These are phyloP conservation scores for Tillandsia fasciculata DNA, from an alignment of 176 grass and related monocot species.

Conservation along the genomic window DNA sequence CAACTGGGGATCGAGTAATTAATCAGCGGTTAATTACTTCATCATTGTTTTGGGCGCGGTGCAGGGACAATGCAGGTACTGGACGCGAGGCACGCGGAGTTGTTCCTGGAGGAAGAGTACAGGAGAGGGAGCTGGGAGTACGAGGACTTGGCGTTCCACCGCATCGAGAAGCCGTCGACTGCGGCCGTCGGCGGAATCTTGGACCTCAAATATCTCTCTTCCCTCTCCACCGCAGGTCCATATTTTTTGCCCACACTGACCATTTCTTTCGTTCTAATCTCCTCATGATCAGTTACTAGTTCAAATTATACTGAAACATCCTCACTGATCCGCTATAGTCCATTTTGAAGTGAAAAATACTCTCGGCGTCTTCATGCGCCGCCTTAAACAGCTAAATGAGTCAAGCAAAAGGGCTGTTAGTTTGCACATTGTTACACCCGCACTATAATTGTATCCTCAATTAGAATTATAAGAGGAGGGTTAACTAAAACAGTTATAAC, in stretches of 20 bases:
- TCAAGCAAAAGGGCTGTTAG: too few species aligned
- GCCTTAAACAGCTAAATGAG: too few species aligned
- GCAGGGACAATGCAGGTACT: slow-evolving; percentile 83
- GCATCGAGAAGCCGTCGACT: slow-evolving; percentile 19
- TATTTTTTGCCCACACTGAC: neutral
- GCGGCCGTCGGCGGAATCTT: slow-evolving; percentile 57
- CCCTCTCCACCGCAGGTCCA: slow-evolving; percentile 24
- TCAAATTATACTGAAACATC: too few species aligned
- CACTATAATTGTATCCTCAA: too few species aligned
- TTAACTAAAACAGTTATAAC: too few species aligned
- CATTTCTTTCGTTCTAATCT: slow-evolving; percentile 1
- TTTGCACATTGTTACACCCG: too few species aligned
- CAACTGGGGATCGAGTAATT: too few species aligned
- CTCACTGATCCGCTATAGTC: too few species aligned
- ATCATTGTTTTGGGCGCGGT: slow-evolving; percentile 9
- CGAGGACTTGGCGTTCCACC: slow-evolving; percentile 50
- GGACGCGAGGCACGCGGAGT: slow-evolving; percentile 63
- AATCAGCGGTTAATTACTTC: too few species aligned
- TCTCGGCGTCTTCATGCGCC: too few species aligned
- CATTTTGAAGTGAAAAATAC: too few species aligned
- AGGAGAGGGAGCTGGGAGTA: slow-evolving; percentile 55
- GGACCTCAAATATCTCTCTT: slow-evolving; percentile 26
- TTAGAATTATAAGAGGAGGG: too few species aligned
- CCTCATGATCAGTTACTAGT: neutral
- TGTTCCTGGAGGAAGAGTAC: slow-evolving; percentile 68